phyloP scores from a whole-genome alignment of 2,329 filamentous ascomycete genomes.

The Aspergillus aculeatinus region DNA sequence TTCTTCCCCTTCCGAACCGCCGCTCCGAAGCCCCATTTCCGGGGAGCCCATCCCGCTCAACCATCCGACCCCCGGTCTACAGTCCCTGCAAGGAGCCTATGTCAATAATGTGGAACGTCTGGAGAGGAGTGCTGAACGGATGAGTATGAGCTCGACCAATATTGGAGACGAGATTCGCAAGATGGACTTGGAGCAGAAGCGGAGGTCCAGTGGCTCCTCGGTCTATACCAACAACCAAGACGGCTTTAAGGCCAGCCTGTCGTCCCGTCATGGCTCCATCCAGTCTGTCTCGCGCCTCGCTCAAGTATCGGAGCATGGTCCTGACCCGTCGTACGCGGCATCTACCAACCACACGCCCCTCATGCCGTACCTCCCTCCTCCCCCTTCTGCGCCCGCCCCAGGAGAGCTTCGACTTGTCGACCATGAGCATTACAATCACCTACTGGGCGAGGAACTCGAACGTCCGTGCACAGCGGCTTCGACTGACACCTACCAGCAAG shows the following conservation, averaged over 20 bases:
- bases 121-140: slow-evolving; percentile 49
- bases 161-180: slow-evolving; percentile 47
- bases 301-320: slow-evolving; percentile 41
- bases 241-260: slow-evolving; percentile 39
- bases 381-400: slow-evolving; percentile 8
- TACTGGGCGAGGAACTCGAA: slow-evolving; percentile 21
- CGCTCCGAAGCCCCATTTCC: slow-evolving; percentile 41
- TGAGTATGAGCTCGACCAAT: slow-evolving; percentile 48
- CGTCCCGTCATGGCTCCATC: slow-evolving; percentile 45
- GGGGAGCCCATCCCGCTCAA: slow-evolving; percentile 45
- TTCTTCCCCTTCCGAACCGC: slow-evolving; percentile 29
- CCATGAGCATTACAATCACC: slow-evolving; percentile 20
- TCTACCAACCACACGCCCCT: slow-evolving; percentile 14
- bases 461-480: slow-evolving; percentile 44
- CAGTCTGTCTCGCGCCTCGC: slow-evolving; percentile 41
- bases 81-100: slow-evolving; percentile 52
- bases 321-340: slow-evolving; percentile 28
- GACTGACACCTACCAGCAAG: slow-evolving; percentile 48
- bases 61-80: slow-evolving; percentile 51
- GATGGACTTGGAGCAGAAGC: slow-evolving; percentile 47
- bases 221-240: slow-evolving; percentile 42
- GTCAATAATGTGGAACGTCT: slow-evolving; percentile 51
- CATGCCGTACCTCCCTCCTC: slow-evolving; percentile 21
- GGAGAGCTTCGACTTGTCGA: slow-evolving; percentile 13
- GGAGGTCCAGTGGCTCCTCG: slow-evolving; percentile 44